phyloP scores from a whole-genome alignment of 768 basidiomycete genomes.

The Macrolepiota dolichaula region DNA sequence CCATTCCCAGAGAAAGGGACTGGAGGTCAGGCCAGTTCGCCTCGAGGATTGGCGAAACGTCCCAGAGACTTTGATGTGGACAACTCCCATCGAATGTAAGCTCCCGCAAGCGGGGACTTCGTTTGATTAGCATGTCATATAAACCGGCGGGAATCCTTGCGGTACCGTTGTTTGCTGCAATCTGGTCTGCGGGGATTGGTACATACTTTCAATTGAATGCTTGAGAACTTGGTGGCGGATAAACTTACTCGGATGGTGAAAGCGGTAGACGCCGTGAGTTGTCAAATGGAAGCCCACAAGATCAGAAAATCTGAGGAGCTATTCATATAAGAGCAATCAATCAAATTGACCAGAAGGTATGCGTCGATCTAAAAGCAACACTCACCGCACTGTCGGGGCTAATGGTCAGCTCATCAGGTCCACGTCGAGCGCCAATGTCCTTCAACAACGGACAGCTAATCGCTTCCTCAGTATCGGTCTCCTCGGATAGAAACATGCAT shows the following conservation, averaged over 20 bases:
- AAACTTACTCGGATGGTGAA: slow-evolving; percentile 1
- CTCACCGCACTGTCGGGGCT: neutral
- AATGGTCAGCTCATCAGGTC: slow-evolving; percentile 1
- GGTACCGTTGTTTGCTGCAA: neutral
- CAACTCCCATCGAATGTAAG: slow-evolving; percentile 3
- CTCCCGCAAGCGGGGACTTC: neutral
- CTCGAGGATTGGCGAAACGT: neutral
- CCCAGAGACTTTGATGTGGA: slow-evolving; percentile 1
- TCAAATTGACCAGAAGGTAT: neutral
- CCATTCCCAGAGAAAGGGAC: slow-evolving; percentile 1
- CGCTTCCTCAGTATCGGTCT: neutral
- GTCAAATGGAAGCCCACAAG: neutral
- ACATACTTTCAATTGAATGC: neutral
- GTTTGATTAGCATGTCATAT: neutral
- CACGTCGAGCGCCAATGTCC: slow-evolving; percentile 4
- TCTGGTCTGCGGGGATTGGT: neutral
- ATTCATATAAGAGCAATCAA: too few species aligned
- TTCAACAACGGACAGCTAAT: slow-evolving; percentile 1
- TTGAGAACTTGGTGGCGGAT: too few species aligned
- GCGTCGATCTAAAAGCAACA: neutral
- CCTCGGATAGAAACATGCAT: neutral
- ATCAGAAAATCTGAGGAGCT: neutral
- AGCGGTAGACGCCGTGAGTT: neutral
- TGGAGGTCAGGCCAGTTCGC: slow-evolving; percentile 1
- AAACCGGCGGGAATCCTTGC: neutral